Evolutionary conservation across 805 yeast species (phyloP).

Genomic region (Sugiyamaella marilandica): DNA sequence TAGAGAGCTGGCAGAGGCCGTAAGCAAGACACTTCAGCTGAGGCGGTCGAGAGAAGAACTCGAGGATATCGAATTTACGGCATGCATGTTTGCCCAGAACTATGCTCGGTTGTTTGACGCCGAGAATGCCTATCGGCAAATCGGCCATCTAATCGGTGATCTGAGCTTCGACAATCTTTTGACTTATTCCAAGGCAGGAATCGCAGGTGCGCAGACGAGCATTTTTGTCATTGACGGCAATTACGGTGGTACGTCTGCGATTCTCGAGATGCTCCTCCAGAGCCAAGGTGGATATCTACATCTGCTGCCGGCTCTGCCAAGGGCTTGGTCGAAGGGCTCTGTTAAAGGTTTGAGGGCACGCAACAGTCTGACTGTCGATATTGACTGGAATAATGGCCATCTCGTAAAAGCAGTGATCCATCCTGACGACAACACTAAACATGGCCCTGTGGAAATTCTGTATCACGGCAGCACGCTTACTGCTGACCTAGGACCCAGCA

Average conservation of each 20-base stretch:
- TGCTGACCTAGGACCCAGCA: no score
- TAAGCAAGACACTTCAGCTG: background rate
- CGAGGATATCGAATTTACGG: slow-evolving; percentile 13
- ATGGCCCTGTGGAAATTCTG: no score
- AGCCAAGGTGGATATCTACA: slow-evolving; percentile 4
- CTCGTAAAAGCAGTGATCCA: background rate
- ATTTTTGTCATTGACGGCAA: slow-evolving; percentile 14
- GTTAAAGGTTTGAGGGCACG: slow-evolving; percentile 6
- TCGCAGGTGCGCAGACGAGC: slow-evolving; percentile 8
- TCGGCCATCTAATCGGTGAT: slow-evolving; percentile 9
- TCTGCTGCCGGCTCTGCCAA: slow-evolving; percentile 10
- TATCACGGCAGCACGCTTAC: no score
- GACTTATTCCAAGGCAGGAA: slow-evolving; percentile 10
- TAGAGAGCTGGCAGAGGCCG: slow-evolving; percentile 7
- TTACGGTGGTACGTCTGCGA: slow-evolving; percentile 12
- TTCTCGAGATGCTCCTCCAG: slow-evolving; percentile 11
- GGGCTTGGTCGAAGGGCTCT: slow-evolving; percentile 4
- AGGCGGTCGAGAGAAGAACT: slow-evolving; percentile 4
- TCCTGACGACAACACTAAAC: background rate
- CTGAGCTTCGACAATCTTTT: slow-evolving; percentile 10
- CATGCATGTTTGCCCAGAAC: slow-evolving; percentile 4
- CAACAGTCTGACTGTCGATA: slow-evolving; percentile 1
- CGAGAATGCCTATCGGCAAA: slow-evolving; percentile 4
- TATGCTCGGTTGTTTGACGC: slow-evolving; percentile 7
- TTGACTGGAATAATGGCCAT: slow-evolving; percentile 1